Conservation (phyloP, 108 stramenopile genomes). For the Nannochloropsis granulata region DNA sequence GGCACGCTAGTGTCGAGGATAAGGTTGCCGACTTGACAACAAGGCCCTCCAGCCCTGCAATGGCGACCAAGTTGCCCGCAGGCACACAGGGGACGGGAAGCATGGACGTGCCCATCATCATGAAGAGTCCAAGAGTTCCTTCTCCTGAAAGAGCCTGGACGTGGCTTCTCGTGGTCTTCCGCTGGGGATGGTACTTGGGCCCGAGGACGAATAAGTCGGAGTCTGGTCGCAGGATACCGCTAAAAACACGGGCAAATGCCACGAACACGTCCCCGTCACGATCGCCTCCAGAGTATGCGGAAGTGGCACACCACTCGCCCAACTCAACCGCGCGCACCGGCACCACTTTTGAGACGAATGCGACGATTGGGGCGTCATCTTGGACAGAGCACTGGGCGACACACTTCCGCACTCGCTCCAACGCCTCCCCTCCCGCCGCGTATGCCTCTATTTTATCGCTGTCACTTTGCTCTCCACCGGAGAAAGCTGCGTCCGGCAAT, state of each 20-base stretch:
- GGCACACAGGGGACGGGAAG: slow-evolving; percentile 30
- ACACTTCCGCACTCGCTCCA: slow-evolving; percentile 14
- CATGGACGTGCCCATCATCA: slow-evolving; percentile 44
- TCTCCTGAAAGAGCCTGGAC: slow-evolving; percentile 1
- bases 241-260: slow-evolving; percentile 42
- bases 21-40: slow-evolving; percentile 42
- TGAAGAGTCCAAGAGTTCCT: slow-evolving; percentile 15
- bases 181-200: slow-evolving; percentile 36
- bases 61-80: slow-evolving; percentile 40
- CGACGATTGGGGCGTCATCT: slow-evolving; percentile 28
- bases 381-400: slow-evolving; percentile 25
- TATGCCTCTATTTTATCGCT: not conserved
- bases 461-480: not conserved
- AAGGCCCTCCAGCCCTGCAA: slow-evolving; percentile 34
- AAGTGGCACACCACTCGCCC: not conserved
- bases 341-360: slow-evolving; percentile 42
- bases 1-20: slow-evolving; percentile 2
- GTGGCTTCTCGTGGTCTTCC: slow-evolving; percentile 12
- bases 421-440: not conserved
- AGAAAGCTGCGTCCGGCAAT: not conserved
- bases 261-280: slow-evolving; percentile 27
- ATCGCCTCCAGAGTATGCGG: not conserved
- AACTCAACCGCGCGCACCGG: slow-evolving; percentile 16
- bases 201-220: slow-evolving; percentile 20
- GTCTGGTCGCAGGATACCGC: slow-evolving; percentile 29